Evolutionary conservation across 208 protist species (phyloP), one percentile per base, ranked within the genome.

Genomic region (Leishmania guyanensis): DNA sequence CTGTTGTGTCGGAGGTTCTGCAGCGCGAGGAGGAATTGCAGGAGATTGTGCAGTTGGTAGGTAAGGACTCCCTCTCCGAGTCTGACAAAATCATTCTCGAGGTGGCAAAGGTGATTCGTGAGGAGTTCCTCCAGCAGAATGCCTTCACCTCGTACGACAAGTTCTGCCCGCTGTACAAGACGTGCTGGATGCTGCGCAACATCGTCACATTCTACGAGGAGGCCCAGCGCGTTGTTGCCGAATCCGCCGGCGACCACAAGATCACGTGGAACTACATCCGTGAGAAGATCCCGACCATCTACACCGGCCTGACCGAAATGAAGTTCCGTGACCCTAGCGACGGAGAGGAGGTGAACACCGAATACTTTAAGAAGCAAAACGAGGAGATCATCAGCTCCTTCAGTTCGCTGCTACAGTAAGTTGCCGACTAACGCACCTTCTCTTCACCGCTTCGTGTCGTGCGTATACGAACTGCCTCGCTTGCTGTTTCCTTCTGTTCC

Each of bases 81-180:
- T 95, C 92, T 39, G 99, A 99, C 84, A 99, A 99, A 89, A 97
- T 99, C 85, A 99, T 98, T 54, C 93, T 99, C 10, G 99, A 99
- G 93, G 96, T 99, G 53, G 99, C 99, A 51, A 99, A 99, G 89
- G 88, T 99, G 75, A 98, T 99, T 85, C 98, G 98, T 77, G 99
- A 99, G 88, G 99, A 99, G 92, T 99, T 99, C 91, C 91, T 99
- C 0, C 98, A 99, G 91, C 99, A 99, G 92, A 99, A 99, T 91
- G 97, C 98, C 79, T 99, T 99, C 95, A 99, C 99, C 33, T 75
- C 91, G 71, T 99, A 99, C 87, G 99, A 99, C 89, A 98, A 97
- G 86, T 99, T 95, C 90, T 98, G 98, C 91, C 99, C 98, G 50
- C 97, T 99, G 50, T 99, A 99, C 92, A 99, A 99, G 94, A 99